phyloP scores from a whole-genome alignment of 73 alveolate species.

The Paraurostyla sp. region DNA sequence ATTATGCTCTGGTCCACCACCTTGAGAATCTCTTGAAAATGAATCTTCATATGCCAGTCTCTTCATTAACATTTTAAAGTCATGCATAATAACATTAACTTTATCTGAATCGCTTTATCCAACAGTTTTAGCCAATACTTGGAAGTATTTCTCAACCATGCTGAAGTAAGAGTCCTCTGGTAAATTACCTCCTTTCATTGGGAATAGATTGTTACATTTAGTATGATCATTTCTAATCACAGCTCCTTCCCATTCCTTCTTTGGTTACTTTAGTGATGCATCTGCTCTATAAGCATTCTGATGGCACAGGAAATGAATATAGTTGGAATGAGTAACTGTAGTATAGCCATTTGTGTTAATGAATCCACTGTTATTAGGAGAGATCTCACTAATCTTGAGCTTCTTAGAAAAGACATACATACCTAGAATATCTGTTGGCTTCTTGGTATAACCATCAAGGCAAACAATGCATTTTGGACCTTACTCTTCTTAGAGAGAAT shows the following conservation, averaged over 20 bases:
- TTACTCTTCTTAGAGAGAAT: constrained; percentile 50
- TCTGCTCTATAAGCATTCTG: constrained; percentile 78
- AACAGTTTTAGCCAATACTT: background rate
- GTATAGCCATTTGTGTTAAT: constrained; percentile 44
- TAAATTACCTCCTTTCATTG: constrained; percentile 75
- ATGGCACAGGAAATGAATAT: constrained; percentile 77
- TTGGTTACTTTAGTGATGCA: constrained; percentile 71
- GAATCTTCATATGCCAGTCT: constrained; percentile 71
- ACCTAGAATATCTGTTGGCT: constrained; percentile 79
- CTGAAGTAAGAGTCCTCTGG: constrained; percentile 52
- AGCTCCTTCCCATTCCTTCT: constrained; percentile 89
- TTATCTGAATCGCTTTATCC: constrained; percentile 51
- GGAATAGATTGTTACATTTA: constrained; percentile 80
- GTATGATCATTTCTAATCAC: constrained; percentile 80
- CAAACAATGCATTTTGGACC: constrained; percentile 81
- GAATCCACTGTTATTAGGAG: constrained; percentile 8
- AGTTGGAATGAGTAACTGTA: constrained; percentile 77
- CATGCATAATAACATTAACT: constrained; percentile 51
- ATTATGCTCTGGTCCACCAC: constrained; percentile 82
- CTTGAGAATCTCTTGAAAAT: constrained; percentile 70
- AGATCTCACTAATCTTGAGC: constrained; percentile 32
- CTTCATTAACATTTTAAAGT: constrained; percentile 56
- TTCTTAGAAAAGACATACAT: constrained; percentile 71
- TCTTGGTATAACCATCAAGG: constrained; percentile 78
- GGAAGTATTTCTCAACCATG: constrained; percentile 61